These are phyloP conservation scores for Wickerhamomyces xylosicus DNA, from an alignment of 805 yeast genomes.

Conservation along the genomic window DNA sequence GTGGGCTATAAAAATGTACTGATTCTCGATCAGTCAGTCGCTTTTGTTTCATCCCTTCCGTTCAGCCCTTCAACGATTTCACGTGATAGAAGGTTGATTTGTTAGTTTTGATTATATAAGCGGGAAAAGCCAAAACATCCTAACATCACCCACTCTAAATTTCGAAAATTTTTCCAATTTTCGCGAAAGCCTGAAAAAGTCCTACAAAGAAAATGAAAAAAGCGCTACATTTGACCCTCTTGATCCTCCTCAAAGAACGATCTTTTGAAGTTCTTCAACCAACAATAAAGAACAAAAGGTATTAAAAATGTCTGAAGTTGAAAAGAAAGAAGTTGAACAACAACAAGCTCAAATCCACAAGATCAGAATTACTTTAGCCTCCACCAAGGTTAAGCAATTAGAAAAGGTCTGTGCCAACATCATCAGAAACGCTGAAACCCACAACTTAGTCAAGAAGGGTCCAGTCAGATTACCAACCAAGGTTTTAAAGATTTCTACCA, in stretches of 20 bases:
- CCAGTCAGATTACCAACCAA: slow-evolving; percentile 99
- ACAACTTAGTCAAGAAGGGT: slow-evolving; percentile 88
- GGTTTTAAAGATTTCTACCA: slow-evolving; percentile 95
- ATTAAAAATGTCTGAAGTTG: slow-evolving; percentile 64
- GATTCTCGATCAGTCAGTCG: too few species aligned
- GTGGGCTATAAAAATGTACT: too few species aligned
- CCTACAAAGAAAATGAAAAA: too few species aligned
- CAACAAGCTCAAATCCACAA: slow-evolving; percentile 80
- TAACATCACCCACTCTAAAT: slow-evolving; percentile 15
- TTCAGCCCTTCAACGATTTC: too few species aligned
- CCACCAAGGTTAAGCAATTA: slow-evolving; percentile 97
- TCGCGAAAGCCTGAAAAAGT: slow-evolving; percentile 8
- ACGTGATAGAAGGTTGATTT: background rate
- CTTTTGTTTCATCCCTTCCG: too few species aligned
- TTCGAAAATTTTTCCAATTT: slow-evolving; percentile 6
- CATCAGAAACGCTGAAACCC: slow-evolving; percentile 75
- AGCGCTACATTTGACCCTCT: too few species aligned
- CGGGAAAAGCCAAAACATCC: slow-evolving; percentile 8
- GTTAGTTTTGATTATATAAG: too few species aligned
- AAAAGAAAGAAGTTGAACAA: slow-evolving; percentile 79
- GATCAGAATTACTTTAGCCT: slow-evolving; percentile 98
- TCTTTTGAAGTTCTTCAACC: slow-evolving; percentile 10
- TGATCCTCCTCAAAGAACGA: background rate
- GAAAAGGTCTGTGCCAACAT: slow-evolving; percentile 93
- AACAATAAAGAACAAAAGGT: slow-evolving; percentile 28